Conservation (phyloP, 768 basidiomycete genomes). For the Chalciporus piperatus region DNA sequence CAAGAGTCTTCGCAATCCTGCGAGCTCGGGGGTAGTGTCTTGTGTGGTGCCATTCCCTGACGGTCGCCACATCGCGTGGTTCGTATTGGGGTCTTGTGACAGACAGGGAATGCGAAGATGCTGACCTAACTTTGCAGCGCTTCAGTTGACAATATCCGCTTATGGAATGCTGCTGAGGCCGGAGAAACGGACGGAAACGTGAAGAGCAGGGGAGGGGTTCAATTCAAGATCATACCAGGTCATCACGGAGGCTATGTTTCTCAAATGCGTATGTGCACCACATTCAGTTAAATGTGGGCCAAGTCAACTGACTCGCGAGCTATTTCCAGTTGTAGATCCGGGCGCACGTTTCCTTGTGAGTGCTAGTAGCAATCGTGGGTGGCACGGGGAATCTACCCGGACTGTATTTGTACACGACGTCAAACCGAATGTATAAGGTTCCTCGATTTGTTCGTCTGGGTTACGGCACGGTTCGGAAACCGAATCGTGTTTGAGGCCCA, state of each 20-base stretch:
- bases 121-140: constrained; percentile 50
- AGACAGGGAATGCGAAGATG: constrained; percentile 21
- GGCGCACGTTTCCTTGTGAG: constrained; percentile 83
- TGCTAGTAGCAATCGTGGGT: constrained; percentile 91
- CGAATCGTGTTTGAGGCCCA: too few species aligned
- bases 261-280: constrained; percentile 72
- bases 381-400: constrained; percentile 87
- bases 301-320: constrained; percentile 22
- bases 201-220: constrained; percentile 65
- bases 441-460: too few species aligned
- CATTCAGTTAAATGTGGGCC: constrained; percentile 9
- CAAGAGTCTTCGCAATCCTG: constrained; percentile 81
- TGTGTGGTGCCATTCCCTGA: constrained; percentile 92
- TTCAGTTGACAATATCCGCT: constrained; percentile 86
- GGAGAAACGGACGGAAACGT: constrained; percentile 62
- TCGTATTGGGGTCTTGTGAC: constrained; percentile 27
- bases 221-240: constrained; percentile 93
- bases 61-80: constrained; percentile 90
- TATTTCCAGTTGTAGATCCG: constrained; percentile 74
- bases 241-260: constrained; percentile 95
- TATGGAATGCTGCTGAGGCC: constrained; percentile 89
- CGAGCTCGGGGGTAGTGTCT: constrained; percentile 87
- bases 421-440: constrained; percentile 42
- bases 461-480: too few species aligned
- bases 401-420: constrained; percentile 93